Percentiles rank a stretch among this genome's conserved stretches.
Evolutionary conservation across 495 filamentous ascomycete species (phyloP).

Genomic region (Neurospora sp.): DNA sequence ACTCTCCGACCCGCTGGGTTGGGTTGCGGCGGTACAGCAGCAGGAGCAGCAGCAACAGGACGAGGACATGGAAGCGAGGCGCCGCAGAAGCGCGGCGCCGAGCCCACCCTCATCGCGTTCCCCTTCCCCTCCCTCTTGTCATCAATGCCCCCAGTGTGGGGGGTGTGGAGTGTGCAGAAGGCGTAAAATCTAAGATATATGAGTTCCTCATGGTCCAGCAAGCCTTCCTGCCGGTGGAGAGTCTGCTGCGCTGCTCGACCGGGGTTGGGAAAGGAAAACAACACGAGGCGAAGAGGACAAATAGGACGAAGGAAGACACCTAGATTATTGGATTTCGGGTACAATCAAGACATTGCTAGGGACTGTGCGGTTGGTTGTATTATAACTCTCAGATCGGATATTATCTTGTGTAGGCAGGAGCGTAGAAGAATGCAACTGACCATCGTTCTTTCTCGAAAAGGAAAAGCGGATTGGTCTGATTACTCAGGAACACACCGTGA

Average conservation of each 20-base stretch:
- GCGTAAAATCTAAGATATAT: neutral
- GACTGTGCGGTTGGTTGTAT: no score
- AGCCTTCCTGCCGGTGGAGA: neutral
- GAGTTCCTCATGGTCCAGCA: neutral
- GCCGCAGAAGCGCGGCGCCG: no score
- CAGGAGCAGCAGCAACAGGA: no score
- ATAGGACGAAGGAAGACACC: neutral
- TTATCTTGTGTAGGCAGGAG: neutral
- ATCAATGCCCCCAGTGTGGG: neutral
- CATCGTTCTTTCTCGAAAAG: neutral
- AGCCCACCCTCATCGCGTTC: no score
- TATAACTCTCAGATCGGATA: neutral
- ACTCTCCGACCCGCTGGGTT: no score
- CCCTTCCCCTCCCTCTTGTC: no score
- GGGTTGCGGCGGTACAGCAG: no score
- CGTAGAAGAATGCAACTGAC: neutral
- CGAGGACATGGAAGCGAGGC: no score
- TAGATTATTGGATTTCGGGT: neutral
- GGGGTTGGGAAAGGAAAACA: neutral
- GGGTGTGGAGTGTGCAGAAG: neutral
- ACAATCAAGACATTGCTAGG: no score
- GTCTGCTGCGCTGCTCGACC: neutral
- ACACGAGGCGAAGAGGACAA: neutral
- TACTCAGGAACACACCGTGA: no score
- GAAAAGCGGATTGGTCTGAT: no score